phyloP scores from a whole-genome alignment of 2,329 filamentous ascomycete species.

The Pseudocercospora macadamiae region DNA sequence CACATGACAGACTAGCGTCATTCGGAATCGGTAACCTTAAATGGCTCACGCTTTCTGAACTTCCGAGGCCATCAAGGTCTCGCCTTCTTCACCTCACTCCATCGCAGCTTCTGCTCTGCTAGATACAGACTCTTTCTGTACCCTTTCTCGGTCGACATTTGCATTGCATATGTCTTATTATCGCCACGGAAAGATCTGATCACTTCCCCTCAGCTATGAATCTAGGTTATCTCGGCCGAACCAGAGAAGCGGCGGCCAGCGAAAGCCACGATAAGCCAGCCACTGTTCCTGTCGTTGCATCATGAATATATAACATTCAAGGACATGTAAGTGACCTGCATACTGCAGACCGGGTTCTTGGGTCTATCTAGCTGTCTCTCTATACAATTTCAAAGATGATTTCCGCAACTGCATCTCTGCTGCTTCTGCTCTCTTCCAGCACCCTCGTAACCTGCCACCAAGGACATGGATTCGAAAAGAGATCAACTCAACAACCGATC shows the following conservation, averaged over 20 bases:
- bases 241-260: not conserved
- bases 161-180: not conserved
- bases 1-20: too few species aligned
- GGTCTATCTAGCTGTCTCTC: not conserved
- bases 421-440: not conserved
- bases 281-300: not conserved
- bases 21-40: too few species aligned
- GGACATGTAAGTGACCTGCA: not conserved
- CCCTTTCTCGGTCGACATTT: not conserved
- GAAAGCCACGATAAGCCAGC: not conserved
- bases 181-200: too few species aligned
- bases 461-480: not conserved
- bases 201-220: not conserved
- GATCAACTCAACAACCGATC: conserved; percentile 11
- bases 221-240: conserved; percentile 1
- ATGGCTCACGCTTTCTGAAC: too few species aligned
- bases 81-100: too few species aligned
- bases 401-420: not conserved
- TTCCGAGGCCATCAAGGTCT: too few species aligned
- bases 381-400: not conserved
- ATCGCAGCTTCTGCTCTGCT: not conserved
- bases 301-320: not conserved
- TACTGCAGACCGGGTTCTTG: not conserved
- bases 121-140: not conserved
- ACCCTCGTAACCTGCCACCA: not conserved